A percentile compares a stretch with the other conserved stretches of the same genome.
These are phyloP conservation scores for Ascosphaera apis DNA, from an alignment of 2,329 filamentous ascomycete genomes.

Conservation along the genomic window DNA sequence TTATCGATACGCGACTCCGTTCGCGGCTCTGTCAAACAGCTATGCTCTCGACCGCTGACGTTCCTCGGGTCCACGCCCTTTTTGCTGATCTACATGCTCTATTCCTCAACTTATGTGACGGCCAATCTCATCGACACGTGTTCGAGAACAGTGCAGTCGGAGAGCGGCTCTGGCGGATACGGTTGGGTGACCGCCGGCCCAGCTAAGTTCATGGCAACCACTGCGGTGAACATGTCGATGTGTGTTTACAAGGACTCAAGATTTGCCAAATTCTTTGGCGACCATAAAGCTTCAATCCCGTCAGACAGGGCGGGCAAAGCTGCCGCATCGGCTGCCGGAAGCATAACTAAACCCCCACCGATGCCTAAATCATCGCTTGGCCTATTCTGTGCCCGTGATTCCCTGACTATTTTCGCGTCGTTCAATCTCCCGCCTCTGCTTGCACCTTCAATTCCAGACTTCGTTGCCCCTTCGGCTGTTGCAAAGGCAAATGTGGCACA, in stretches of 20 bases:
- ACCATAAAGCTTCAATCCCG: constrained; percentile 25
- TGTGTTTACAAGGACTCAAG: constrained; percentile 78
- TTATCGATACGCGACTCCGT: constrained; percentile 20
- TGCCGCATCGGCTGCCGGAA: too few species aligned
- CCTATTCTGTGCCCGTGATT: constrained; percentile 64
- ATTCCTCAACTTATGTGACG: constrained; percentile 72
- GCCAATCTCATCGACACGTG: constrained; percentile 68
- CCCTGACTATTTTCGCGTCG: constrained; percentile 69
- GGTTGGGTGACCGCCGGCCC: constrained; percentile 45
- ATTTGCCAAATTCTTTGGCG: constrained; percentile 64
- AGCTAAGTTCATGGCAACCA: constrained; percentile 60
- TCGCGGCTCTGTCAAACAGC: constrained; percentile 16
- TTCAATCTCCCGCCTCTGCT: constrained; percentile 75
- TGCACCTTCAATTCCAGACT: constrained; percentile 40
- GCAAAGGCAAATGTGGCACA: constrained; percentile 44
- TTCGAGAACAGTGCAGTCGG: constrained; percentile 29
- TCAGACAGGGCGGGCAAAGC: background rate
- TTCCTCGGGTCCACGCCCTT: constrained; percentile 26
- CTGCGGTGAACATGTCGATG: constrained; percentile 58
- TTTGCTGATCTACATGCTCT: constrained; percentile 35
- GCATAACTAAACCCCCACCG: constrained; percentile 8
- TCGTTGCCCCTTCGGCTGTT: constrained; percentile 21
- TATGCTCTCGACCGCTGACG: constrained; percentile 17
- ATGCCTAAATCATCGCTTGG: constrained; percentile 50
- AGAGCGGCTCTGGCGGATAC: constrained; percentile 32